Percentiles rank a stretch among this genome's conserved stretches.
Conservation (phyloP, 768 basidiomycete genomes). For the Saitozyma sp. region DNA sequence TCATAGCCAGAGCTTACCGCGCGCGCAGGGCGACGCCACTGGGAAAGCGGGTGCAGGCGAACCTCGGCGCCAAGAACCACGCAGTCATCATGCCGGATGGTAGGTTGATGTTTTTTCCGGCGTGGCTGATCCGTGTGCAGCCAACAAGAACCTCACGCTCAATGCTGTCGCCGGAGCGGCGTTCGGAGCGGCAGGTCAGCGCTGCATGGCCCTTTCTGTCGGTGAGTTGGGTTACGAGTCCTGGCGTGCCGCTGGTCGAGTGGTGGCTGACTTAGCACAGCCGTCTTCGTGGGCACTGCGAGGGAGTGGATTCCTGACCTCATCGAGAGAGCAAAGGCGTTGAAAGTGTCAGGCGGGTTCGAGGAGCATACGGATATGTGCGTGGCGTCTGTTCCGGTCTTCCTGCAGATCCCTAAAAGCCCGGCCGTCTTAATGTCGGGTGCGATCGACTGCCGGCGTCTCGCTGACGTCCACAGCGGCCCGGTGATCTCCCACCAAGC, state of each 20-base stretch:
- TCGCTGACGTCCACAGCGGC: constrained; percentile 47
- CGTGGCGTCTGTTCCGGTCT: constrained; percentile 51
- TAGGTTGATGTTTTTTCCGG: constrained; percentile 51
- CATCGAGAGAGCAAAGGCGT: constrained; percentile 71
- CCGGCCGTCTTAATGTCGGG: not conserved
- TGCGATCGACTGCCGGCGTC: constrained; percentile 3
- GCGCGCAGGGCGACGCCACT: constrained; percentile 66
- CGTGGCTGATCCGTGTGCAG: constrained; percentile 49
- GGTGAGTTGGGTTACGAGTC: constrained; percentile 58
- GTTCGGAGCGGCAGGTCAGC: constrained; percentile 94
- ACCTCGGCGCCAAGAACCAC: constrained; percentile 97
- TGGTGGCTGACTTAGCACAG: constrained; percentile 27
- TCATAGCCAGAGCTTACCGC: too few relatives aligned
- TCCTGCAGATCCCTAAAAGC: too few relatives aligned
- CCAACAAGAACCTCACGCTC: constrained; percentile 85
- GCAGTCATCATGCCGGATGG: constrained; percentile 91
- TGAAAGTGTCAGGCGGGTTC: constrained; percentile 88
- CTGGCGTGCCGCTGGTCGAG: not conserved
- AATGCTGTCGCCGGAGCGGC: constrained; percentile 93
- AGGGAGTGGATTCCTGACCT: constrained; percentile 83
- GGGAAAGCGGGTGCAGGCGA: constrained; percentile 82
- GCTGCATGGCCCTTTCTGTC: constrained; percentile 95
- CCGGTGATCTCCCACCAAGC: constrained; percentile 69
- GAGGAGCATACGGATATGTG: constrained; percentile 78
- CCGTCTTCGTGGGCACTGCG: constrained; percentile 73